Evolutionary conservation across 108 stramenopile genomes (phyloP), one percentile per base, ranked within the genome.

Genomic region (Schizochytrium sp.): DNA sequence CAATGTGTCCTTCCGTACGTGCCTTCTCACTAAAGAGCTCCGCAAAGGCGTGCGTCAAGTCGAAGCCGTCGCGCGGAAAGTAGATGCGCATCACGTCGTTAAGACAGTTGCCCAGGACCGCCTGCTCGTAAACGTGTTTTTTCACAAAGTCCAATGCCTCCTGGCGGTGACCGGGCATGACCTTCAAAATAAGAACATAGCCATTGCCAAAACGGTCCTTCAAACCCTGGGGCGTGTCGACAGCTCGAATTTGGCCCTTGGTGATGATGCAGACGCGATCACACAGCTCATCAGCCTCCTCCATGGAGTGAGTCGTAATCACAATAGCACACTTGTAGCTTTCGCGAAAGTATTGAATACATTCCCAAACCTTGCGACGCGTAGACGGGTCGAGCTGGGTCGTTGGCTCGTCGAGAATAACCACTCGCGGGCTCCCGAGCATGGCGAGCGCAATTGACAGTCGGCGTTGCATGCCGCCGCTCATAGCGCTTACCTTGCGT

Each of bases 301-400:
- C 93, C 94, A 94, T 94, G 43, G 88, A 76, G 90, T 94, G 94
- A 25, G 94, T 93, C 47, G 94, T 94, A 8, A 94, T 88, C 16
- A 94, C 87, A 14, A 89, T 47, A 6, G 48, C 51, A 34, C 76
- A 83, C 25, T 53, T 47, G 76, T 53, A 83, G 48, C 51, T 47
- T 45, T 47, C 48, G 48, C 23, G 18, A 58, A 72, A 44, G 19
- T 29, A 29, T 23, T 43, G 41, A 72, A 90, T 90, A 21, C 87
- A 41, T 10, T 41, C 25, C 90, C 90, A 90, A n/a, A 88, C 19
- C 21, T 51, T 43, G 60, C 88, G 88, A 5, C 88, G 44, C 6
- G 88, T 59, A 19, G 91, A 45, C 5, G 92, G 83, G 58, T 93
- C 92, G 5, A 92, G 88, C 34, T 91, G 90, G 0, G 91, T 91